Evolutionary conservation across 805 yeast species (phyloP).

Genomic region (Tetrapisispora fleetii): DNA sequence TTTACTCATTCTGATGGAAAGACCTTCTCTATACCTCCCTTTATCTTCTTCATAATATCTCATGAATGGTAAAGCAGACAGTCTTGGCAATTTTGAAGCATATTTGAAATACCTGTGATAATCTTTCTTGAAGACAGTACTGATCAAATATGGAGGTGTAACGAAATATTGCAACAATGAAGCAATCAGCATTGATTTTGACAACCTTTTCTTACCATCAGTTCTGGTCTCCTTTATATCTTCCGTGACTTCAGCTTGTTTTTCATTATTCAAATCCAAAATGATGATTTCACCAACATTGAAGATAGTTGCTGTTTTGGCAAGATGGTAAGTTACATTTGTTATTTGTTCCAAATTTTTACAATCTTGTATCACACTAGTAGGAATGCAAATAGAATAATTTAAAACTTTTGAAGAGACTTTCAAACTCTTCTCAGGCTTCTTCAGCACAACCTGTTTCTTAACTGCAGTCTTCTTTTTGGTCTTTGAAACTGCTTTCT

Average conservation of each 20-base stretch:
- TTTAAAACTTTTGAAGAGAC: constrained; percentile 20
- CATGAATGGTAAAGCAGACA: constrained; percentile 71
- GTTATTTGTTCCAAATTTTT: constrained; percentile 65
- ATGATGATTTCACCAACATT: constrained; percentile 68
- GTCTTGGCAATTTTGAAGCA: constrained; percentile 62
- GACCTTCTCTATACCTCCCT: constrained; percentile 51
- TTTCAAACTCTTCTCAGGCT: constrained; percentile 13
- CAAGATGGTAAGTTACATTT: constrained; percentile 63
- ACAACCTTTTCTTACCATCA: constrained; percentile 12
- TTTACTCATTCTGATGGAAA: constrained; percentile 34
- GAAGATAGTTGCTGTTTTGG: constrained; percentile 60
- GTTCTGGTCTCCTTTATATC: constrained; percentile 6
- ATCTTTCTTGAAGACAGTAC: constrained; percentile 47
- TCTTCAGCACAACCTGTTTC: constrained; percentile 2
- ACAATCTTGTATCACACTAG: constrained; percentile 53
- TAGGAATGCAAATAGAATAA: constrained; percentile 64
- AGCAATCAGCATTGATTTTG: constrained; percentile 47
- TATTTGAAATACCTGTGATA: constrained; percentile 40
- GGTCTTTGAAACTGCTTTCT: background rate
- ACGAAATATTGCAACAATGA: constrained; percentile 67
- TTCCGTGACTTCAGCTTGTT: background rate
- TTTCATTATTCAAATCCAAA: constrained; percentile 39
- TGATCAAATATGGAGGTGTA: constrained; percentile 74
- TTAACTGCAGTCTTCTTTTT: background rate
- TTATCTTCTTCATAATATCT: constrained; percentile 32